Conservation (phyloP, 2,329 filamentous ascomycete species). For the Calonectria montana region DNA sequence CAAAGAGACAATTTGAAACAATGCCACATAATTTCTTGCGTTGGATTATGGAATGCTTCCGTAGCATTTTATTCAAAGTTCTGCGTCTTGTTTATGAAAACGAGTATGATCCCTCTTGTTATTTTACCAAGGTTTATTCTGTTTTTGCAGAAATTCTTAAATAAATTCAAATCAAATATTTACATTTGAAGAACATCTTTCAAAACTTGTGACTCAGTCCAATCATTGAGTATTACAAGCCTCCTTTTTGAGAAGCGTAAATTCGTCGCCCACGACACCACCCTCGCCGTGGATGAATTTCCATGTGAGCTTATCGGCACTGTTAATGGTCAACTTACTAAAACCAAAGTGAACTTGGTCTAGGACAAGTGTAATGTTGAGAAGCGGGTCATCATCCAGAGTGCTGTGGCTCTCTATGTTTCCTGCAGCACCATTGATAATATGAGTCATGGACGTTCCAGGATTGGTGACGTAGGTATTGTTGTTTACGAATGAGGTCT, state of each 20-base stretch:
- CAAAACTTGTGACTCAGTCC: too few species aligned
- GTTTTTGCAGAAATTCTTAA: neutral
- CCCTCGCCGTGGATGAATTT: constrained; percentile 57
- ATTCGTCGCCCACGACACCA: constrained; percentile 51
- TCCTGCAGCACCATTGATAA: constrained; percentile 65
- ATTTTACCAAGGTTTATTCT: neutral
- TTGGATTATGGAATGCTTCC: too few species aligned
- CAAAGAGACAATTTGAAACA: too few species aligned
- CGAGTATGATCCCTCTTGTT: neutral
- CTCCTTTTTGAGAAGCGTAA: constrained; percentile 35
- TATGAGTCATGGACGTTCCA: constrained; percentile 60
- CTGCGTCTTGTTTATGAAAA: neutral
- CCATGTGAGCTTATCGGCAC: constrained; percentile 54
- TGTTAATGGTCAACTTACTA: constrained; percentile 50
- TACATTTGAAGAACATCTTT: neutral
- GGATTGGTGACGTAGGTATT: constrained; percentile 60
- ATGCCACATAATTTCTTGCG: too few species aligned
- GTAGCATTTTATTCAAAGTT: too few species aligned
- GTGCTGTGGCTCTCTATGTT: constrained; percentile 62
- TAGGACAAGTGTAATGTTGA: constrained; percentile 57
- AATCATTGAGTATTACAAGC: neutral
- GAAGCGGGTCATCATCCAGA: constrained; percentile 43
- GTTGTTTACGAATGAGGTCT: constrained; percentile 55
- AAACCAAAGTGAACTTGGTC: constrained; percentile 61
- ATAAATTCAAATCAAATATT: neutral